Evolutionary conservation across 1,139 yeast species (phyloP), one percentile per base, ranked within the genome.

Genomic region (Yamadazyma kanchanaburiensis): DNA sequence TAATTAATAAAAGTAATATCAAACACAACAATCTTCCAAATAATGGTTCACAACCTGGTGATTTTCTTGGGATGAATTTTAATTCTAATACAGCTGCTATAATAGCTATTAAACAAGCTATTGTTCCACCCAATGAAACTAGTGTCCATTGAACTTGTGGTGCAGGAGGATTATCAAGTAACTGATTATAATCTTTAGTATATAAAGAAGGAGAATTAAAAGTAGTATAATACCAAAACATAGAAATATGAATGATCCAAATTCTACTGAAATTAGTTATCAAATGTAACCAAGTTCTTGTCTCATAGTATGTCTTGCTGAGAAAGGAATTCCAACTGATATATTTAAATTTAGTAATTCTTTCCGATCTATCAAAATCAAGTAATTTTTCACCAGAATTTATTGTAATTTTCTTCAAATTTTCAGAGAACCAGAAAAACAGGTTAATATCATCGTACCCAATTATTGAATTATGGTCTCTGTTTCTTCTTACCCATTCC

Each of bases 391-490:
- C 51, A 1, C 70, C 71, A 26, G 73, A 65, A 3, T 46, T 40
- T 7, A 78, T 47, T 10, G 48, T 53, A 9, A 87, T 58, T 26
- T 69, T 60, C 28, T 65, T 60, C 9, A 87, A 54, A 0, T 87
- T 86, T 33, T 75, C 70, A 0, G 75, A 70, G 42, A 78, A 78
- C 96, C 96, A 87, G 49, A 87, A 87, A 14, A 82, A 64, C 49
- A 83, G 95, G 51, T 87, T 87, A 30, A 85, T 67, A 51, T 87
- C 96, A 53, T 87, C 96, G 48, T 87, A 87, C 0, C 96, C 95
- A 38, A 87, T 78, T 3, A 79, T 71, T 22, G 69, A 61, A 35
- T 71, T 63, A 48, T 87, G 96, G 49, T 87, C 96, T 30, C 65
- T 71, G 31, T 73, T 80, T 22, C 65, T 64, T 38, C 70, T 67